Evolutionary conservation across 73 alveolate species (phyloP), one percentile per base, ranked within the genome.

Genomic region (Paramecium biaurelia): DNA sequence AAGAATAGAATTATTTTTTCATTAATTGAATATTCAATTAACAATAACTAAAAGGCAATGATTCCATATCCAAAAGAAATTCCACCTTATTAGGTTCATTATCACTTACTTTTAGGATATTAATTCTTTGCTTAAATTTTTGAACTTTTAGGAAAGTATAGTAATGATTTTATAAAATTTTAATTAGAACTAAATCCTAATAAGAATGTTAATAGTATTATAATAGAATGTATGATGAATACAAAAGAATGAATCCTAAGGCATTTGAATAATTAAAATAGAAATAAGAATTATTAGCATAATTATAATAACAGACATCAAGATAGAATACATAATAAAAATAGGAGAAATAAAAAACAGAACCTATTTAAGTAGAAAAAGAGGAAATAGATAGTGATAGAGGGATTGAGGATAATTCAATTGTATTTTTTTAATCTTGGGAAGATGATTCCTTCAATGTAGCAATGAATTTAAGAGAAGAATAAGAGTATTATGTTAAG

Each of bases 51-150:
- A 30, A 63, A 63, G 84, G 45, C 49, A 21, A 30, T 30, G 84
- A 63, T 63, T 30, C 84, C 84, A 30, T 63, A 63, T 63, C 84
- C 84, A 23, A 63, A 30, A 20, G 84, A 63, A 63, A 63, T 63
- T 6, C 84, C 84, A 7, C 84, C 84, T 4, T 30, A 3, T 26
- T 63, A 63, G 26, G 12, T 63, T 3, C 41, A 26, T 63, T 63
- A 63, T 63, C 49, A 26, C 26, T 14, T 63, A 12, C 49, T 63
- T 30, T 63, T 63, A 12, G 84, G 84, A 63, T 63, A 63, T 63
- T 12, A 26, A 30, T 63, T 30, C 12, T 63, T 23, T 63, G 84
- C 84, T 2, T 3, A 26, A 63, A 12, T 63, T 1, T 63, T 63
- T 26, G 84, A 26, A 63, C 20, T 32, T 63, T 30, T 63, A 30